A percentile compares a stretch with the other conserved stretches of the same genome.
Conservation (phyloP, 2,329 filamentous ascomycete species). For the Neonectria punicea region DNA sequence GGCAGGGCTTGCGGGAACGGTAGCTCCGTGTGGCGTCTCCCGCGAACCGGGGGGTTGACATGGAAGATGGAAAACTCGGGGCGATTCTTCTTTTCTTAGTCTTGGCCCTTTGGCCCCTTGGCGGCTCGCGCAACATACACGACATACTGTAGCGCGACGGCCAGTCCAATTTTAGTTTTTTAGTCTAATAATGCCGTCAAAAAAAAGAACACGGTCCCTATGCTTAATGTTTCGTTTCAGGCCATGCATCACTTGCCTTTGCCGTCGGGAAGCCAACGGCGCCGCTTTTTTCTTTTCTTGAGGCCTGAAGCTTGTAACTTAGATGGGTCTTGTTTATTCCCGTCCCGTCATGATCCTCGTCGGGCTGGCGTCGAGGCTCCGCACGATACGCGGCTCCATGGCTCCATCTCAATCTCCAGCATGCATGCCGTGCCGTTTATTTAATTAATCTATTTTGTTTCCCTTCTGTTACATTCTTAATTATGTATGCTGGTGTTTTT, state of each 20-base stretch:
- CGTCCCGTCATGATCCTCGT: neutral
- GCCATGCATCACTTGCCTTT: neutral
- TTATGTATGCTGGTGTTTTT: neutral
- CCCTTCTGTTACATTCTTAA: neutral
- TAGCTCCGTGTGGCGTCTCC: neutral
- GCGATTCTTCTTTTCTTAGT: neutral
- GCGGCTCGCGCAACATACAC: neutral
- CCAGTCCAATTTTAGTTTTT: neutral
- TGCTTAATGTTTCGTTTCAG: slow-evolving; percentile 14
- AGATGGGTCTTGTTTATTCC: neutral
- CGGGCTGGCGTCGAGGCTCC: neutral
- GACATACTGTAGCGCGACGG: neutral
- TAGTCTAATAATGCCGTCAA: neutral
- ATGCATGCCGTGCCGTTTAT: neutral
- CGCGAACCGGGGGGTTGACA: neutral
- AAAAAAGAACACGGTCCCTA: neutral
- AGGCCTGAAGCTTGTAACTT: neutral
- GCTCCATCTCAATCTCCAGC: neutral
- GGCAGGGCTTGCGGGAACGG: neutral
- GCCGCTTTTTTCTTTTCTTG: neutral
- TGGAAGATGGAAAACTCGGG: neutral
- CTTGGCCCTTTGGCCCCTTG: neutral
- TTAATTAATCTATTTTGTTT: neutral
- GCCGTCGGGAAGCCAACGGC: neutral
- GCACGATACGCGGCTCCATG: too few species aligned